Percentiles rank a stretch among this genome's conserved stretches.
These are phyloP conservation scores for maize (Zea mays) DNA, from an alignment of 176 grass and related monocot species.

Conservation along the genomic window DNA sequence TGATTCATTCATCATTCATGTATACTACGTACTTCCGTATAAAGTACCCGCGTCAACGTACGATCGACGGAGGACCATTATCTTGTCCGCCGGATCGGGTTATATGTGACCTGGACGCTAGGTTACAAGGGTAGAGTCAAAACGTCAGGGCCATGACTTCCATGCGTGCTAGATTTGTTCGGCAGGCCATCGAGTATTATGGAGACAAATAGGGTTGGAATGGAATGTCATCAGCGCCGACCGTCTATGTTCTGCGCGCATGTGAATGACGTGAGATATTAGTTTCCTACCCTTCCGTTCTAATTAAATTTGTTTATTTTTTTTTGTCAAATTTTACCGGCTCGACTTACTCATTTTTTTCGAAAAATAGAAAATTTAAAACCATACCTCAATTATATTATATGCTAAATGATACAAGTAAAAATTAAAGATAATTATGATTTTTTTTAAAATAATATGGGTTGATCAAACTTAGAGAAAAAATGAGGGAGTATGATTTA, in stretches of 20 bases:
- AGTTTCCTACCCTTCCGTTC: not conserved
- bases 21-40: too few relatives aligned
- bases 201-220: not conserved
- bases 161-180: not conserved
- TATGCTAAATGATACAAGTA: too few relatives aligned
- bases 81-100: not conserved
- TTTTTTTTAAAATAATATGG: too few relatives aligned
- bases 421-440: too few relatives aligned
- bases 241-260: not conserved
- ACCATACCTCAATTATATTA: too few relatives aligned
- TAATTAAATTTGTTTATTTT: too few relatives aligned
- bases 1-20: not conserved
- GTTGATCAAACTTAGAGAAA: too few relatives aligned
- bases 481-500: too few relatives aligned
- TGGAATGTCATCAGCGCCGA: not conserved
- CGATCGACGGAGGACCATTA: not conserved
- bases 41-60: not conserved
- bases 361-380: too few relatives aligned
- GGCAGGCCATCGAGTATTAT: not conserved
- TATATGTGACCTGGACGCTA: conserved; percentile 25
- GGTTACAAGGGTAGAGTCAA: conserved; percentile 35
- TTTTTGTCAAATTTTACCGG: too few relatives aligned
- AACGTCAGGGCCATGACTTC: conserved; percentile 23
- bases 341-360: too few relatives aligned
- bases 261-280: not conserved